Base-by-base conservation (phyloP, 202 grass and related monocot genomes). In the Alloteropsis angusta region DNA sequence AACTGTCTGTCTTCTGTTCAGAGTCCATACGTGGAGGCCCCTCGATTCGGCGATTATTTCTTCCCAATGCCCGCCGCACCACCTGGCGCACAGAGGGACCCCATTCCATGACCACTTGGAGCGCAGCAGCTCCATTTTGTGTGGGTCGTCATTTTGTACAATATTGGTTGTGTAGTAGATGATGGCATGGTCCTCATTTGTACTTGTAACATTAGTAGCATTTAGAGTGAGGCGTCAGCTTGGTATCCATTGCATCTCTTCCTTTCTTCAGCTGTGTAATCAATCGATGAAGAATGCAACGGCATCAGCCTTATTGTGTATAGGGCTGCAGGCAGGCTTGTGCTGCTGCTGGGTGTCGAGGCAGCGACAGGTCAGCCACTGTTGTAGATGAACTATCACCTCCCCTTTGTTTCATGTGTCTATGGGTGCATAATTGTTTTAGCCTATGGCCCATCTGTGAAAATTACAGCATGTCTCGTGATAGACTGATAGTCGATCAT, bases 21-120 rank as follows among this genome's bases (percentile, higher is more conserved):
- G 96, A 99, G 88, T 59, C 96, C 96, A 67, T 99, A 99, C 60
- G 96, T 99, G 81, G 96, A 99, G 86, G 91, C 90, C 35, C 96
- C 92, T 79, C 84, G 54, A 46, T 89, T 99, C 15, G 90, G 42
- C 1, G 88, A 82, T 68, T 72, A 85, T 34, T 87, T 77, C 76
- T 95, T 99, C 39, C 96, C 96, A 36, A 99, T 96, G 90, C 96
- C 96, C 25, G 80, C 90, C 1, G 92, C 96, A 45, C 96, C 96
- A 15, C 96, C 96, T 2, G 96, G 96, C 49, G 92, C 88, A 4
- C 92, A 91, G 59, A 93, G 92, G 76, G 74, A 96, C 67, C 68
- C 78, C 5, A 19, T 88, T 68, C 77, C 86, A 65, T 88, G 77
- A 84, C n/a, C 26, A 5, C 14, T 55, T 21, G 0, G 2, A 19